Evolutionary conservation across 805 yeast genomes (phyloP).

Genomic region (Yarrowia porcina): DNA sequence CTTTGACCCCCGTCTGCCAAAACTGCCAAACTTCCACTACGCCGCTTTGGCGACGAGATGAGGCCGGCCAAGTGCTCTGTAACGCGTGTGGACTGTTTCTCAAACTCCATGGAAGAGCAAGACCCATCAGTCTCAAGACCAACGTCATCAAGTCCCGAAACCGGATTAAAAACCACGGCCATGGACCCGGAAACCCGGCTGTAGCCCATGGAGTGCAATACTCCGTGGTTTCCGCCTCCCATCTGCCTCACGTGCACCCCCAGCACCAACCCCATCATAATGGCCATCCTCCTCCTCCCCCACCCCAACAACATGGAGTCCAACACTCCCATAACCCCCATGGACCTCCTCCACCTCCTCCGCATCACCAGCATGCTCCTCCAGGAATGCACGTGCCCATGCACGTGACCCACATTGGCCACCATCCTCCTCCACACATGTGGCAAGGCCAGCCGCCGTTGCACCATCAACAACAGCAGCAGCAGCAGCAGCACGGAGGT

Average conservation of each 20-base stretch:
- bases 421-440: constrained; percentile 22
- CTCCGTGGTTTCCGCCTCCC: constrained; percentile 1
- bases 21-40: constrained; percentile 92
- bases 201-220: constrained; percentile 7
- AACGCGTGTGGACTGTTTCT: constrained; percentile 91
- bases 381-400: constrained; percentile 13
- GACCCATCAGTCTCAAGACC: constrained; percentile 88
- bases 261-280: background rate
- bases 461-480: background rate
- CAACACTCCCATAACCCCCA: background rate
- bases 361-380: background rate
- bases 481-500: background rate
- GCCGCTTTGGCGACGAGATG: constrained; percentile 94
- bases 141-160: constrained; percentile 90
- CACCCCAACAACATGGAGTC: background rate
- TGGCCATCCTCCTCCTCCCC: too few relatives aligned
- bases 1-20: constrained; percentile 49
- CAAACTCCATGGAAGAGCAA: constrained; percentile 85
- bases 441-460: background rate
- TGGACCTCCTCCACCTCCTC: background rate
- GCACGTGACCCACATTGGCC: constrained; percentile 26
- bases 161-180: constrained; percentile 51
- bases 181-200: constrained; percentile 10
- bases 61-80: constrained; percentile 83
- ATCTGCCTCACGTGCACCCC: constrained; percentile 13